These are phyloP conservation scores for Coemansia asiatica DNA, from an alignment of 192 early-diverging fungal species.

Conservation along the genomic window DNA sequence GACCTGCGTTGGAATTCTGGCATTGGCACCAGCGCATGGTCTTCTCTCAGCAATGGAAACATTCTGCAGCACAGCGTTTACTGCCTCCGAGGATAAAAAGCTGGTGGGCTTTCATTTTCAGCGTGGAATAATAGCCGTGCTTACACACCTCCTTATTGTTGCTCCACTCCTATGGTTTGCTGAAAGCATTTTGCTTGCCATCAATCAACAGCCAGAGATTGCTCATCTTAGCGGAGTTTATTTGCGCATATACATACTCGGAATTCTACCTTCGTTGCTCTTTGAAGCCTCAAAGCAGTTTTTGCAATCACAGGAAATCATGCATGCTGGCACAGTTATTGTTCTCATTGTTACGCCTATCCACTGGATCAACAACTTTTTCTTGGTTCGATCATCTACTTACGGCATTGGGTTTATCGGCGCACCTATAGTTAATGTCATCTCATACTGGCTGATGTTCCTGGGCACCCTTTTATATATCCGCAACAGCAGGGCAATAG, in stretches of 20 bases:
- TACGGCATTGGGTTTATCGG: slow-evolving; percentile 69
- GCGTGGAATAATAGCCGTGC: slow-evolving; percentile 67
- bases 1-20: slow-evolving; percentile 55
- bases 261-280: slow-evolving; percentile 67
- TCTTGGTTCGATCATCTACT: too few species aligned
- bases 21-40: slow-evolving; percentile 56
- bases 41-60: too few species aligned
- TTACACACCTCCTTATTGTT: slow-evolving; percentile 54
- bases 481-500: slow-evolving; percentile 55
- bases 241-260: slow-evolving; percentile 61
- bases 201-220: slow-evolving; percentile 68
- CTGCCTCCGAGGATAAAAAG: slow-evolving; percentile 56
- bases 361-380: slow-evolving; percentile 74
- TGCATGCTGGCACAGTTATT: slow-evolving; percentile 67
- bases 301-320: slow-evolving; percentile 77
- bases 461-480: slow-evolving; percentile 63
- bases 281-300: slow-evolving; percentile 76
- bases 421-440: slow-evolving; percentile 68
- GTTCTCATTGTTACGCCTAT: slow-evolving; percentile 64
- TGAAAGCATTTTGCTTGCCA: slow-evolving; percentile 62
- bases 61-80: too few species aligned
- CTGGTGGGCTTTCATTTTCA: too few species aligned
- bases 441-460: slow-evolving; percentile 68
- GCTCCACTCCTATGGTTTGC: slow-evolving; percentile 67
- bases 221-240: too few species aligned